Evolutionary conservation across 495 filamentous ascomycete species (phyloP), one percentile per base, ranked within the genome.

Genomic region (Penicillium coffeae): DNA sequence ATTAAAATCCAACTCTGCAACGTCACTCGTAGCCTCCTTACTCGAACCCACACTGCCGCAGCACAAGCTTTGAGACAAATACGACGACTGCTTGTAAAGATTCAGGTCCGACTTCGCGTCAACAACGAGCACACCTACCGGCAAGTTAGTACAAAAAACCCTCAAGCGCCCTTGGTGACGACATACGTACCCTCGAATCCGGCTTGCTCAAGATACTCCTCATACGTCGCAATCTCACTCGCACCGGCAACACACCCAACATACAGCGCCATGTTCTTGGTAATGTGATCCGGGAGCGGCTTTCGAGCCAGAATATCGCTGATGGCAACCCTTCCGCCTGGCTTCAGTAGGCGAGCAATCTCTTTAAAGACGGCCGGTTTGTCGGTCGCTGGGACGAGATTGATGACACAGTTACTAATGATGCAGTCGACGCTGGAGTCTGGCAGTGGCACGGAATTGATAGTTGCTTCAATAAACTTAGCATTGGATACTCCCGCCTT

Each of bases 341-440:
- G 71, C 57, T 78, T 78, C 12, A 87, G 63, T 8, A 89, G 50
- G 7, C 85, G 76, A 58, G 69, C 68, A 54, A 86, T 84, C 68
- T 88, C 82, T 8, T 60, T 20, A 59, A 86, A 86, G 2, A 75
- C 80, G 14, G 68, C 38, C 3, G 52, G 72, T 63, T 85, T 87
- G 18, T 86, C 79, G 0, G 41, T 45, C 14, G 63, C 59, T 0
- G 82, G 80, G 0, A 88, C 79, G 0, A 87, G 77, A 59, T 86
- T 88, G 48, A 87, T 67, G 38, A 84, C 81, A 56, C 81, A 83
- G 59, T 84, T 85, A 54, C 73, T 76, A 48, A 84, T 83, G 46
- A 87, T 74, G 56, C 78, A 81, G 58, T 86, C 72, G 18, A 73
- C 78, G 12, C 45, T 72, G 12, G 36, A 55, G 7, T 55, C 39